Conservation (phyloP, 1,284 basidiomycete genomes). For the Rhodofomes roseus region DNA sequence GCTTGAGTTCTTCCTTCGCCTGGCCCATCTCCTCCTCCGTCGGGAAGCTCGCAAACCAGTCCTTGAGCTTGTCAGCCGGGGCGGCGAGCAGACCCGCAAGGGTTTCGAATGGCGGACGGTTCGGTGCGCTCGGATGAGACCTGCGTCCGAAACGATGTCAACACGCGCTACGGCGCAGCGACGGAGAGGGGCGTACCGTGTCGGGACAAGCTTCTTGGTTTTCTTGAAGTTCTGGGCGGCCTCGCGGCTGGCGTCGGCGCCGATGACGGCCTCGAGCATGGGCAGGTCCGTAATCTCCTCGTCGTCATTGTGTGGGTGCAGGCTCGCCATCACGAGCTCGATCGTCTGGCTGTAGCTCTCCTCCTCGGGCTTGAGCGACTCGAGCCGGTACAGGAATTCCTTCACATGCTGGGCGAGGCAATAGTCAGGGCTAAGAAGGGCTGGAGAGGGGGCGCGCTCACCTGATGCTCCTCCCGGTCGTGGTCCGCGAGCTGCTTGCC, state of each 20-base stretch:
- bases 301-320: slow-evolving; percentile 51
- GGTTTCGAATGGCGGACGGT: slow-evolving; percentile 61
- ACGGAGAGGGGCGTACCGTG: slow-evolving; percentile 35
- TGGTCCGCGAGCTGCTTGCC: slow-evolving; percentile 52
- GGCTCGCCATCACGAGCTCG: slow-evolving; percentile 41
- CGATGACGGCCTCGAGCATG: slow-evolving; percentile 44
- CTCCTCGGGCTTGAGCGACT: slow-evolving; percentile 39
- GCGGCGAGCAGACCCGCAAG: slow-evolving; percentile 50
- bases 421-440: neutral
- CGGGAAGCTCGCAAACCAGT: slow-evolving; percentile 54
- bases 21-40: slow-evolving; percentile 51
- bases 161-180: neutral
- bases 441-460: slow-evolving; percentile 17
- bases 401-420: slow-evolving; percentile 38
- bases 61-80: slow-evolving; percentile 60
- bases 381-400: slow-evolving; percentile 44
- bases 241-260: slow-evolving; percentile 35
- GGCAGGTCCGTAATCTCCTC: slow-evolving; percentile 58
- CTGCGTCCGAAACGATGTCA: slow-evolving; percentile 23
- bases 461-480: slow-evolving; percentile 59
- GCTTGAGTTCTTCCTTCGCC: slow-evolving; percentile 27
- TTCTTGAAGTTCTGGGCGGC: slow-evolving; percentile 47
- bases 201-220: slow-evolving; percentile 66
- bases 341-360: slow-evolving; percentile 39
- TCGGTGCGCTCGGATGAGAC: slow-evolving; percentile 48